Evolutionary conservation across 768 basidiomycete genomes (phyloP), one percentile per base, ranked within the genome.

Genomic region (Amanita rubescens): DNA sequence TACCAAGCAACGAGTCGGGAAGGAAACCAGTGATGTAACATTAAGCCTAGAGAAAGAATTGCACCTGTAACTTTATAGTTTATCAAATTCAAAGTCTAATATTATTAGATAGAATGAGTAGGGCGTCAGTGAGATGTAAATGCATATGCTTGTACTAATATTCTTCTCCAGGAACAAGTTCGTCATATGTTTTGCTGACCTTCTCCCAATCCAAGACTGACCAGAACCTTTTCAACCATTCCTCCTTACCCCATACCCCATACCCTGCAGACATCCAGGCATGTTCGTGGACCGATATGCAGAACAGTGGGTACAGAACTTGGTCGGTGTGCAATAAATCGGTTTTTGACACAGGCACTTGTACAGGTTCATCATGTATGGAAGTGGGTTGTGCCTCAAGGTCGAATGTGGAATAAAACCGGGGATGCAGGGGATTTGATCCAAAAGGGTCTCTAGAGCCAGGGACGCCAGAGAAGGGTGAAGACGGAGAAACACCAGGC

Each of bases 221-320:
- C 90, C 91, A 95, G 69, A 94, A 92, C 63, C 84, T 77, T 60
- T 76, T 80, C 63, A 94, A 64, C 77, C 91, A 95, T 60, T 78
- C 78, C 65, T 94, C 90, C 69, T 90, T 89, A 22, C 93, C 92
- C 89, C 90, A 93, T 4, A 95, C 79, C 4, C 92, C 92, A 58
- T 86, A 92, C 35, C 87, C 89, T 19, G 87, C 84, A 46, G 75
- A 74, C 62, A 95, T 74, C 90, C 91, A 95, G 24, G 86, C 85
- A 59, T 91, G 92, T 66, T 93, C 90, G 59, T 92, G 80, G 4
- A 90, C 79, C 39, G 84, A 82, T 48, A 93, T 63, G 57, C 87
- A 89, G 66, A 91, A 83, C 51, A 94, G 65, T 19, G 92, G 92
- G 63, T 75, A 82, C 37, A 94, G 67, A 12, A 71, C 69, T 30